Conservation (phyloP, 495 filamentous ascomycete genomes). For the Hypoxylon lenormandii region DNA sequence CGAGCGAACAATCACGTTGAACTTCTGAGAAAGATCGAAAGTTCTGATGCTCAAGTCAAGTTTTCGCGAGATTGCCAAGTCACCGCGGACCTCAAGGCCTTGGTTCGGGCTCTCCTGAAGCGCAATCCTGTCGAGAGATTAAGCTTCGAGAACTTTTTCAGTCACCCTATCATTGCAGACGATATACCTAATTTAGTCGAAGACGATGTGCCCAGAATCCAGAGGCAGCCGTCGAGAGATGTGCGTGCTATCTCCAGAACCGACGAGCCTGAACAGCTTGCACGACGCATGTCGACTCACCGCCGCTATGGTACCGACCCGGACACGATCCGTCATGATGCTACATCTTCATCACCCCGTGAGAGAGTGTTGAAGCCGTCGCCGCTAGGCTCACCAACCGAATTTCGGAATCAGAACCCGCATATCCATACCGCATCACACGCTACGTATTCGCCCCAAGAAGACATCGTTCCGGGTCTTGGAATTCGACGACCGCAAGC, state of each 20-base stretch:
- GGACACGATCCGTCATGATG: conserved; percentile 48
- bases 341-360: conserved; percentile 48
- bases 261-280: conserved; percentile 44
- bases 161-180: conserved; percentile 75
- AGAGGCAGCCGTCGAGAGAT: conserved; percentile 44
- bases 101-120: conserved; percentile 84
- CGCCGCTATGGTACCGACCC: conserved; percentile 50
- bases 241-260: conserved; percentile 41
- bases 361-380: conserved; percentile 56
- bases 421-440: conserved; percentile 29
- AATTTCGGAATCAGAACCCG: conserved; percentile 45
- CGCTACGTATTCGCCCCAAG: conserved; percentile 51
- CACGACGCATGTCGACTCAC: conserved; percentile 46
- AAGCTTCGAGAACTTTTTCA: conserved; percentile 85
- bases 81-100: conserved; percentile 81
- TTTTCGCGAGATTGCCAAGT: conserved; percentile 79
- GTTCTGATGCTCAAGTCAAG: conserved; percentile 80
- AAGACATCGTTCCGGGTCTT: conserved; percentile 58
- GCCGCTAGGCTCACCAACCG: conserved; percentile 54
- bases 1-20: conserved; percentile 94
- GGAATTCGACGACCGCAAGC: conserved; percentile 58
- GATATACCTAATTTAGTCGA: conserved; percentile 85
- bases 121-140: conserved; percentile 84
- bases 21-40: conserved; percentile 88
- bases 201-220: conserved; percentile 72